A percentile compares a stretch with the other conserved stretches of the same genome.
phyloP scores from a whole-genome alignment of 2,329 filamentous ascomycete species.

The Sphaceloma murrayae region DNA sequence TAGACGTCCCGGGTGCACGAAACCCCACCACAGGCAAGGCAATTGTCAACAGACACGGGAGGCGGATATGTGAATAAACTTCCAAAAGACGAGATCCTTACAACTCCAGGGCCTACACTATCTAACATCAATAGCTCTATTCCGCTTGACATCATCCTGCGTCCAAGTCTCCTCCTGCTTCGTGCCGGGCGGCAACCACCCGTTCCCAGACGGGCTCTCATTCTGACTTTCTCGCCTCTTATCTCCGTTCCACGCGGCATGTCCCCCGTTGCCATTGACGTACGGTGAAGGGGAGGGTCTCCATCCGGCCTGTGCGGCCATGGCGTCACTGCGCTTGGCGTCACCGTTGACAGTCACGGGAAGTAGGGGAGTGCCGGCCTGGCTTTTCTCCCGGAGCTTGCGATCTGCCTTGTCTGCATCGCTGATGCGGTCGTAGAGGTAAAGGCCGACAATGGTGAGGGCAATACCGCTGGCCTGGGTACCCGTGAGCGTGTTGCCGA shows the following conservation, averaged over 20 bases:
- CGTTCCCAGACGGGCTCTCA: slow-evolving; percentile 20
- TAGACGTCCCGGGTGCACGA: not conserved
- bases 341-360: slow-evolving; percentile 47
- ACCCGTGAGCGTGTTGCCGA: slow-evolving; percentile 75
- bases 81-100: not conserved
- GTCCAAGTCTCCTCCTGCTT: slow-evolving; percentile 80
- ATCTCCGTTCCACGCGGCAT: not conserved
- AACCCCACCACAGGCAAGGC: not conserved
- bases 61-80: too few relatives aligned
- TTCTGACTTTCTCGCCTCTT: slow-evolving; percentile 10
- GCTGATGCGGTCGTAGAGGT: slow-evolving; percentile 88
- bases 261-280: slow-evolving; percentile 24
- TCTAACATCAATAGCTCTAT: slow-evolving; percentile 15
- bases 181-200: slow-evolving; percentile 68
- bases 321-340: slow-evolving; percentile 29
- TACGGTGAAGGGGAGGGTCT: slow-evolving; percentile 8
- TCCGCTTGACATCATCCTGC: slow-evolving; percentile 10
- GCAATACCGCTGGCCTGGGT: slow-evolving; percentile 76
- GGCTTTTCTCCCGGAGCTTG: slow-evolving; percentile 54
- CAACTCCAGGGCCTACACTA: not conserved
- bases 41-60: not conserved
- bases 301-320: slow-evolving; percentile 15
- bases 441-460: slow-evolving; percentile 84
- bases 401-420: slow-evolving; percentile 81
- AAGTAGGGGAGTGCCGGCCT: slow-evolving; percentile 54